Conservation (phyloP, 2,329 filamentous ascomycete genomes). For the Penicillium oxalicum region DNA sequence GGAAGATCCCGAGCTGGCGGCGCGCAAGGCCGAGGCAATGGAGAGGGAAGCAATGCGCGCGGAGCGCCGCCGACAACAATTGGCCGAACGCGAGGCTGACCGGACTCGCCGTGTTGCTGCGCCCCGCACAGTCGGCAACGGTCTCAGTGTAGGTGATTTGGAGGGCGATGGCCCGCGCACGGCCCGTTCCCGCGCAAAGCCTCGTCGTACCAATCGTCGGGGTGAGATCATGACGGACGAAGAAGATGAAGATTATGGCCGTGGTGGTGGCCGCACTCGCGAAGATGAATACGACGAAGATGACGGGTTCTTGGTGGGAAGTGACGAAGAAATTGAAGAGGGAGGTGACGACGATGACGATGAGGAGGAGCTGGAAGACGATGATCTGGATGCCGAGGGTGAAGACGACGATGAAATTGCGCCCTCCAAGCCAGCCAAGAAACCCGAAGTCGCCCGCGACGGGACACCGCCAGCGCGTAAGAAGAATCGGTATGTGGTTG, state of each 20-base stretch:
- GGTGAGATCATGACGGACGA: constrained; percentile 47
- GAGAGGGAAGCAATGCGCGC: constrained; percentile 54
- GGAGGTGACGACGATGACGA: constrained; percentile 42
- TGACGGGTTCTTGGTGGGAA: constrained; percentile 64
- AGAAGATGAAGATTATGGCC: constrained; percentile 42
- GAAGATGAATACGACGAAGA: constrained; percentile 80
- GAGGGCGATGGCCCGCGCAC: constrained; percentile 50
- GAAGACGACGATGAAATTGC: constrained; percentile 34
- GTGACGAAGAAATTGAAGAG: constrained; percentile 45
- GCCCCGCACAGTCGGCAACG: constrained; percentile 42
- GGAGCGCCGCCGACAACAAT: constrained; percentile 50
- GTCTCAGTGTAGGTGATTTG: constrained; percentile 51
- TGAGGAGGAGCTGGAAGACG: constrained; percentile 39
- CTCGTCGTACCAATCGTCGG: constrained; percentile 38
- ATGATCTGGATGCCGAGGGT: constrained; percentile 43
- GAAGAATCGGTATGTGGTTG: constrained; percentile 44
- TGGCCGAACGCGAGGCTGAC: constrained; percentile 50
- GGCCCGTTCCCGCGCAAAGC: constrained; percentile 37
- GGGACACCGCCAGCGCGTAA: constrained; percentile 38
- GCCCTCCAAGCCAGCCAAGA: constrained; percentile 25
- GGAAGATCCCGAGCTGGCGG: constrained; percentile 58
- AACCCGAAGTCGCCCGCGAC: constrained; percentile 18
- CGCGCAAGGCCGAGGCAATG: constrained; percentile 53
- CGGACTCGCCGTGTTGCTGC: constrained; percentile 47
- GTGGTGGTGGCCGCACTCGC: constrained; percentile 45